Conservation (phyloP, 2,329 filamentous ascomycete genomes). For the Pseudocercospora fijiensis region DNA sequence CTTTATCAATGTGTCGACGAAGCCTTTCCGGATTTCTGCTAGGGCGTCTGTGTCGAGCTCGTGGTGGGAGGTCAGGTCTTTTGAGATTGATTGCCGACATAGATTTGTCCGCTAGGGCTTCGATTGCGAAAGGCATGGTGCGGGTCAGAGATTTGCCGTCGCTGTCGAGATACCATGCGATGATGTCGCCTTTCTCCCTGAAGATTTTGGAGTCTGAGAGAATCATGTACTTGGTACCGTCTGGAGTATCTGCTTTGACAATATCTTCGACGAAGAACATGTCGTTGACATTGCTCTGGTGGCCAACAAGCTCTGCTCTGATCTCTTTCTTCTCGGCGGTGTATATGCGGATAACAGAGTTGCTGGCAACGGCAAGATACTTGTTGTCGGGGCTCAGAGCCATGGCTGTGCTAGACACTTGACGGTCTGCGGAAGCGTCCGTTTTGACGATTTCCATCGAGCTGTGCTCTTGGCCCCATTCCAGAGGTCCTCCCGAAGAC, state of each 20-base stretch:
- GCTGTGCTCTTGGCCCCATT: conserved; percentile 13
- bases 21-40: conserved; percentile 4
- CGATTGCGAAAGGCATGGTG: conserved; percentile 19
- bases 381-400: neutral
- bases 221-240: conserved; percentile 12
- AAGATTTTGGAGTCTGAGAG: conserved; percentile 1
- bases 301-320: conserved; percentile 12
- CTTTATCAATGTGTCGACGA: conserved; percentile 10
- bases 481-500: conserved; percentile 8
- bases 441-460: conserved; percentile 6
- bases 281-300: conserved; percentile 9
- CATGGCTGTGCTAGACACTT: neutral
- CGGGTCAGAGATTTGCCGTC: conserved; percentile 9
- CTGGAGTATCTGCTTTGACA: neutral
- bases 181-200: conserved; percentile 5
- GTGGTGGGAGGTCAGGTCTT: conserved; percentile 18
- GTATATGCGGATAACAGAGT: conserved; percentile 11
- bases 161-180: conserved; percentile 19
- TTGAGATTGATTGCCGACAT: conserved; percentile 17
- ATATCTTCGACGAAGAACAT: conserved; percentile 9
- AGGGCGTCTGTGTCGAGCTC: conserved; percentile 12
- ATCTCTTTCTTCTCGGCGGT: conserved; percentile 3
- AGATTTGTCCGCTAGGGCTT: conserved; percentile 17
- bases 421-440: neutral
- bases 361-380: conserved; percentile 2